These are phyloP conservation scores for Globisporangium canariense DNA, from an alignment of 352 stramenopile genomes.

Conservation along the genomic window DNA sequence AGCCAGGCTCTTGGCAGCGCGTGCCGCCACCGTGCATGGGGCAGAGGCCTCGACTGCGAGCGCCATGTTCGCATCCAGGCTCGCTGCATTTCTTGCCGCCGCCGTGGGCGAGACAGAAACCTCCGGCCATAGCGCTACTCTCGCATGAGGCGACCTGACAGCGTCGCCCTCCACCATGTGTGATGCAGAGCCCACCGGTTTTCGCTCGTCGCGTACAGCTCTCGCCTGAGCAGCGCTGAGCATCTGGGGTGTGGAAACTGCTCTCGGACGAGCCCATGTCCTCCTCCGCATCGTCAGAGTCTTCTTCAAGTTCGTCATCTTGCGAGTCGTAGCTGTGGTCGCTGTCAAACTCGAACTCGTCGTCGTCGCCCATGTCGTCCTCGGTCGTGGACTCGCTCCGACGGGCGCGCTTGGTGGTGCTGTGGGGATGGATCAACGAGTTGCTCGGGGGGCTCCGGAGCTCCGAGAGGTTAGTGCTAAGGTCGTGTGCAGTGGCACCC, in stretches of 20 bases:
- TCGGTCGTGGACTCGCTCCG: conserved; percentile 11
- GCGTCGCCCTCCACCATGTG: conserved; percentile 1
- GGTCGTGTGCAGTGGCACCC: background rate
- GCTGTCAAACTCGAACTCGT: conserved; percentile 12
- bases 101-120: background rate
- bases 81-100: conserved; percentile 25
- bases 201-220: conserved; percentile 5
- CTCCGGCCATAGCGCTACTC: background rate
- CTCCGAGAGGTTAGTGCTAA: background rate
- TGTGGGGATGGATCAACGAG: background rate
- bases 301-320: conserved; percentile 8
- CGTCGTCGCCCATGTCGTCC: conserved; percentile 12
- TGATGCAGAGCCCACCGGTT: background rate
- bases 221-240: background rate
- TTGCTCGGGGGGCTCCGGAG: background rate
- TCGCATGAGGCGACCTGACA: background rate
- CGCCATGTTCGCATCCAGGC: conserved; percentile 32
- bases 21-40: conserved; percentile 56
- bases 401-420: conserved; percentile 2
- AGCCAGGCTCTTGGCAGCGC: conserved; percentile 43
- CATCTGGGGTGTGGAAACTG: background rate
- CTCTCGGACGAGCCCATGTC: background rate
- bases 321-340: conserved; percentile 10
- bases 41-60: conserved; percentile 58
- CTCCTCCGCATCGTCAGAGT: conserved; percentile 6